phyloP scores from a whole-genome alignment of 1,284 basidiomycete genomes.

The Phellopilus nigrolimitatus region DNA sequence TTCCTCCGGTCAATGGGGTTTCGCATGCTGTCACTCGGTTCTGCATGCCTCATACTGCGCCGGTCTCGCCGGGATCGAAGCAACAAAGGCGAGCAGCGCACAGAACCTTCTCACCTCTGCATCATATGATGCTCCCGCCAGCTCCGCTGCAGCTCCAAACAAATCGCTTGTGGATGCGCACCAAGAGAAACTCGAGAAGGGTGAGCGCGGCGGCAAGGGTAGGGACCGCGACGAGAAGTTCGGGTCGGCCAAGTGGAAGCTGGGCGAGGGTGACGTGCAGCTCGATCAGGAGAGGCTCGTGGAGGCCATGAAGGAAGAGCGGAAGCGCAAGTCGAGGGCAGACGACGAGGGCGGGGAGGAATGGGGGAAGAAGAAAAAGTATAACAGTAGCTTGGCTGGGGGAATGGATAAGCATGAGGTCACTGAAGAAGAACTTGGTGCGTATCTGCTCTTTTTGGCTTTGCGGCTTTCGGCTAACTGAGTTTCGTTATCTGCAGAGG shows the following conservation, averaged over 20 bases:
- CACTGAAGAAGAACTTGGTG: conserved; percentile 89
- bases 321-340: conserved; percentile 63
- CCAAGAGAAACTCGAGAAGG: conserved; percentile 28
- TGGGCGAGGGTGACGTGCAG: conserved; percentile 72
- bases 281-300: conserved; percentile 67
- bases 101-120: conserved; percentile 54
- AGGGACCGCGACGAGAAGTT: conserved; percentile 50
- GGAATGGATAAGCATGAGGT: conserved; percentile 60
- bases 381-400: conserved; percentile 40
- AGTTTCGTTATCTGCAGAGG: conserved; percentile 65
- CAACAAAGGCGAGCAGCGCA: conserved; percentile 65
- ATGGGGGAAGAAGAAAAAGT: conserved; percentile 52
- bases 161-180: conserved; percentile 24
- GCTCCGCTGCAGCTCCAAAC: conserved; percentile 27
- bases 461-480: conserved; percentile 20
- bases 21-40: conserved; percentile 88
- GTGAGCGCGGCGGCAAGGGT: conserved; percentile 30
- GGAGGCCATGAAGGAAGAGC: conserved; percentile 73
- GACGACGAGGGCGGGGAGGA: conserved; percentile 54
- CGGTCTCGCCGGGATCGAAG: conserved; percentile 82
- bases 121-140: conserved; percentile 26
- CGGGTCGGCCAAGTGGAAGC: conserved; percentile 51
- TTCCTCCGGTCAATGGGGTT: conserved; percentile 80
- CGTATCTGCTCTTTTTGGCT: conserved; percentile 30
- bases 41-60: conserved; percentile 92